Evolutionary conservation across 2,329 filamentous ascomycete genomes (phyloP), one percentile per base, ranked within the genome.

Genomic region (Colletotrichum magnum): DNA sequence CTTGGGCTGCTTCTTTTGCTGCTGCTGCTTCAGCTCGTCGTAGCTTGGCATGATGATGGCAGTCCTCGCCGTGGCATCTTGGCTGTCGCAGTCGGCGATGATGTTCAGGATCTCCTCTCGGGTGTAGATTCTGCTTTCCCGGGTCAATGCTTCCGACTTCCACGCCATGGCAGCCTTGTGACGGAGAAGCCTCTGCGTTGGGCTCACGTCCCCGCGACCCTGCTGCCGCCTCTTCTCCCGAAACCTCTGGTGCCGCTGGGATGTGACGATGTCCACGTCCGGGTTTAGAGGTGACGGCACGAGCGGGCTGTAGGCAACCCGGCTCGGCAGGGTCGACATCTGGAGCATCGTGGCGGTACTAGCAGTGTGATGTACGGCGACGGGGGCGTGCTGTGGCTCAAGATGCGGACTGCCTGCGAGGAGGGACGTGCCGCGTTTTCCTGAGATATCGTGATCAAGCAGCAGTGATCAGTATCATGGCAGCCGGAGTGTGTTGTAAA

Each of bases 131-230:
- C 64, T 53, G 48, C 64, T 68, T 47, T 69, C 68, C 16, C 64
- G 58, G 36, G 64, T 70, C 47, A 68, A 52, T n/a, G 68, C 64
- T 6, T 70, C 64, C 39, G 77, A 78, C 18, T 75, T 77, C 81
- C 81, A 83, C 6, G 82, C 82, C 61, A 76, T 75, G 5, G 79
- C 81, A 1, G 81, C 83, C 71, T 84, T 84, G 64, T 79, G 76
- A 32, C 83, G 77, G 65, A 85, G 78, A 18, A 85, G 73, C 36
- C 75, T 76, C 72, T 84, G 77, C 0, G 81, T 79, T 24, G 83
- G 82, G 66, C 83, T 84, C 60, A 78, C 72, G 24, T 75, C 74
- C 47, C 70, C 69, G 28, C 61, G 60, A 51, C 45, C 36, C 58
- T 74, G 72, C 59, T 70, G 54, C 47, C 64, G 58, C 13, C 68